Conservation (phyloP, 495 filamentous ascomycete genomes). For the Talaromyces trachyspermus region DNA sequence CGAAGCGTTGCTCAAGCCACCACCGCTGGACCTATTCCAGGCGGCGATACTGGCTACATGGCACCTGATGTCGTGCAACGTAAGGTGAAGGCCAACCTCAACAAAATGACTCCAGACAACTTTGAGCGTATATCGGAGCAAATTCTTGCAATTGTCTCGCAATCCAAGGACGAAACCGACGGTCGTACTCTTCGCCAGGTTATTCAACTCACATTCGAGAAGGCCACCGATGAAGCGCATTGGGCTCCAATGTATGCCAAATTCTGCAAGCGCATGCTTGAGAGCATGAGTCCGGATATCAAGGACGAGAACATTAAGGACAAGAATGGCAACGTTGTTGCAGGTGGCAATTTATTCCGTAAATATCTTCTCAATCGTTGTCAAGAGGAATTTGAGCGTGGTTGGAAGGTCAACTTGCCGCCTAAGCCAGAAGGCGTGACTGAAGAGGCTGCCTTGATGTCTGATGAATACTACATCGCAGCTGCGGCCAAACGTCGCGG, state of each 20-base stretch:
- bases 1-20: slow-evolving; percentile 50
- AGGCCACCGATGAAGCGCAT: slow-evolving; percentile 96
- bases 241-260: slow-evolving; percentile 99
- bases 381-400: slow-evolving; percentile 97
- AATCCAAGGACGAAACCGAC: slow-evolving; percentile 92
- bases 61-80: slow-evolving; percentile 91
- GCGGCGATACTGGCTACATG: slow-evolving; percentile 51
- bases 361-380: slow-evolving; percentile 98
- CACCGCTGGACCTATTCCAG: slow-evolving; percentile 46
- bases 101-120: slow-evolving; percentile 99
- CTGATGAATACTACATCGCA: slow-evolving; percentile 93
- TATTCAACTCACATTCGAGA: slow-evolving; percentile 98
- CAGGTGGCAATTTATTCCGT: slow-evolving; percentile 88
- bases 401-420: slow-evolving; percentile 89
- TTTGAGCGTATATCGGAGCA: slow-evolving; percentile 94
- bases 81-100: slow-evolving; percentile 95
- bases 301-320: slow-evolving; percentile 89
- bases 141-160: slow-evolving; percentile 83
- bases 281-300: slow-evolving; percentile 91
- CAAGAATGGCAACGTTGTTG: slow-evolving; percentile 76
- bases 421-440: slow-evolving; percentile 69
- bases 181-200: slow-evolving; percentile 93
- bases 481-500: slow-evolving; percentile 95
- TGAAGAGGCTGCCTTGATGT: slow-evolving; percentile 73
- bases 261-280: slow-evolving; percentile 96